Evolutionary conservation across 257 asterid genomes (phyloP).

Genomic region (Perilla frutescens): DNA sequence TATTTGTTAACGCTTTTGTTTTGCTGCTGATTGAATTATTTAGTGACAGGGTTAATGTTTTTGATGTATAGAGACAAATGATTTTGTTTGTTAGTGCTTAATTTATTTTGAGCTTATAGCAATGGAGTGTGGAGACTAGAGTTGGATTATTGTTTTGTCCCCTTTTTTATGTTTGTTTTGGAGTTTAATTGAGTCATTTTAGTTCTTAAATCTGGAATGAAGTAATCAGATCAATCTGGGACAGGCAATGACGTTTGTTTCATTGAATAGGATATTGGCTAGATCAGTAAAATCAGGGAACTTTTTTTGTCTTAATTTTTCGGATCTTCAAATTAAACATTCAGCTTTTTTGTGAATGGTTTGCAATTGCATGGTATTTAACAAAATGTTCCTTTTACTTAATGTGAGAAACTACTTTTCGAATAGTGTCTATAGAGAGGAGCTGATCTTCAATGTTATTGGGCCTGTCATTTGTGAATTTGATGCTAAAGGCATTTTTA

Average conservation of each 20-base stretch:
- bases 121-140: not conserved
- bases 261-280: not conserved
- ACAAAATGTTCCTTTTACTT: conserved; percentile 6
- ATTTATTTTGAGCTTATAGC: not conserved
- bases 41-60: not conserved
- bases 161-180: not conserved
- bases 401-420: not conserved
- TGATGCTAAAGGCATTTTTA: not conserved
- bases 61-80: not conserved
- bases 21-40: not conserved
- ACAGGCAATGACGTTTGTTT: not conserved
- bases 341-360: conserved; percentile 15
- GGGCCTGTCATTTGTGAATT: conserved; percentile 17
- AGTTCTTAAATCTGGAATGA: conserved; percentile 1
- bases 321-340: not conserved
- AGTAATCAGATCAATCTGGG: conserved; percentile 6
- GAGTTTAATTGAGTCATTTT: not conserved
- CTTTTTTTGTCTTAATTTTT: not conserved
- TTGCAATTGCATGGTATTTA: too few relatives aligned
- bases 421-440: conserved; percentile 3
- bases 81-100: conserved; percentile 25
- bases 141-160: not conserved
- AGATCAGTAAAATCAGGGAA: not conserved
- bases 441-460: not conserved
- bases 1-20: not conserved